Conservation (phyloP, 2,329 filamentous ascomycete species). For the Arthrobotrys pseudoclavata region DNA sequence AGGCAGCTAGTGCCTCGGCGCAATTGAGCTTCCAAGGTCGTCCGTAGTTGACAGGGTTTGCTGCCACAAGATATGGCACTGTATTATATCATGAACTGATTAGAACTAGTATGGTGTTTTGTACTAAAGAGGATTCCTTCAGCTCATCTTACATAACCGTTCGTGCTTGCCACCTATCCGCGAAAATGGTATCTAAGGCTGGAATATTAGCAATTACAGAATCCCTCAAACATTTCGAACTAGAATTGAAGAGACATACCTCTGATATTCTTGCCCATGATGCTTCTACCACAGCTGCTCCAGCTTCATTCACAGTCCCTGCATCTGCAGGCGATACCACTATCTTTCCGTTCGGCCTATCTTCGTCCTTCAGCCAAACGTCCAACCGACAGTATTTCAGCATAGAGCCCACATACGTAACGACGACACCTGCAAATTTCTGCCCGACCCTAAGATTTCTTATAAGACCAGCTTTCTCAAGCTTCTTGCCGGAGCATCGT, state of each 20-base stretch:
- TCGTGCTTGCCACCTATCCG: slow-evolving; percentile 95
- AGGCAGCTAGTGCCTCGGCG: slow-evolving; percentile 91
- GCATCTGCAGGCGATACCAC: slow-evolving; percentile 86
- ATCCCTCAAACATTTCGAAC: background rate
- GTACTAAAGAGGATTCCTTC: background rate
- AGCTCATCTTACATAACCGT: slow-evolving; percentile 72
- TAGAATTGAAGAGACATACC: slow-evolving; percentile 67
- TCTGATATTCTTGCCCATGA: slow-evolving; percentile 95
- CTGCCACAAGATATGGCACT: slow-evolving; percentile 94
- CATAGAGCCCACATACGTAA: slow-evolving; percentile 73
- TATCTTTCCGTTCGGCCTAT: slow-evolving; percentile 83
- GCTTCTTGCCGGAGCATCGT: slow-evolving; percentile 92
- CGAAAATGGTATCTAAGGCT: slow-evolving; percentile 74
- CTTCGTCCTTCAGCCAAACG: slow-evolving; percentile 60
- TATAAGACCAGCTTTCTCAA: slow-evolving; percentile 94
- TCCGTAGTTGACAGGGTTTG: slow-evolving; percentile 97
- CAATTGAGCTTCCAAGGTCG: slow-evolving; percentile 96
- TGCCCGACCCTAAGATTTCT: slow-evolving; percentile 91
- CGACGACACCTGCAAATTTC: slow-evolving; percentile 90
- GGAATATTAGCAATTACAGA: background rate
- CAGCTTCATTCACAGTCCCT: slow-evolving; percentile 85
- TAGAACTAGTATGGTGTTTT: background rate
- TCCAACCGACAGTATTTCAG: background rate
- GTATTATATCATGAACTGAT: slow-evolving; percentile 16
- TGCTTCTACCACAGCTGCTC: slow-evolving; percentile 95